These are phyloP conservation scores for Rugosomyces carneus DNA, from an alignment of 1,284 basidiomycete species.

Conservation along the genomic window DNA sequence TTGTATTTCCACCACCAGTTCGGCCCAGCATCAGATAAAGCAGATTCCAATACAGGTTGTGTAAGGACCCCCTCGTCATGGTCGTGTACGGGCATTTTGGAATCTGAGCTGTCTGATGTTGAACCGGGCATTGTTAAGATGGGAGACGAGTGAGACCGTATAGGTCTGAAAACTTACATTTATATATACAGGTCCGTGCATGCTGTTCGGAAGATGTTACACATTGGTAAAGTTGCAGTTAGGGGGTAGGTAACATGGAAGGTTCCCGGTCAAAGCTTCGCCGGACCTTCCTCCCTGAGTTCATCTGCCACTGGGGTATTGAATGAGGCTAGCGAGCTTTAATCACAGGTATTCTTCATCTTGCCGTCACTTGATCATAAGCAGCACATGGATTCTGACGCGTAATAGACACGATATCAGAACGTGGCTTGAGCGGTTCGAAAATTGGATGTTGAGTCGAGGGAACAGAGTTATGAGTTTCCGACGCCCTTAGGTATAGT, in stretches of 20 bases:
- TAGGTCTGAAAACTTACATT: not conserved
- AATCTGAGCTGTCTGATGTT: not conserved
- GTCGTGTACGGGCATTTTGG: not conserved
- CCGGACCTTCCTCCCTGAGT: not conserved
- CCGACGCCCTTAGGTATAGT: too few relatives aligned
- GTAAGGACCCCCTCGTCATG: not conserved
- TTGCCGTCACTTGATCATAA: conserved; percentile 1
- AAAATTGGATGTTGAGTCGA: not conserved
- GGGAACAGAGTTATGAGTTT: not conserved
- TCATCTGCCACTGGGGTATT: not conserved
- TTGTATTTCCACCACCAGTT: conserved; percentile 46
- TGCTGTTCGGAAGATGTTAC: conserved; percentile 1
- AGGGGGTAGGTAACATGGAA: not conserved
- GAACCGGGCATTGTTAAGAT: not conserved
- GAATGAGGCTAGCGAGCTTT: not conserved
- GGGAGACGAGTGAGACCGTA: not conserved
- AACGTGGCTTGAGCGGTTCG: not conserved
- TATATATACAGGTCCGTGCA: conserved; percentile 1
- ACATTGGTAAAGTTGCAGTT: not conserved
- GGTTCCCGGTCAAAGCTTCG: not conserved
- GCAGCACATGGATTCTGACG: conserved; percentile 1
- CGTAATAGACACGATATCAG: conserved; percentile 2
- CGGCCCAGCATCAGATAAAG: conserved; percentile 16
- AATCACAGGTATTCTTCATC: not conserved
- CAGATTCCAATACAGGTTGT: not conserved